Evolutionary conservation across 495 filamentous ascomycete genomes (phyloP).

Genomic region (Aeminium ludgeri): DNA sequence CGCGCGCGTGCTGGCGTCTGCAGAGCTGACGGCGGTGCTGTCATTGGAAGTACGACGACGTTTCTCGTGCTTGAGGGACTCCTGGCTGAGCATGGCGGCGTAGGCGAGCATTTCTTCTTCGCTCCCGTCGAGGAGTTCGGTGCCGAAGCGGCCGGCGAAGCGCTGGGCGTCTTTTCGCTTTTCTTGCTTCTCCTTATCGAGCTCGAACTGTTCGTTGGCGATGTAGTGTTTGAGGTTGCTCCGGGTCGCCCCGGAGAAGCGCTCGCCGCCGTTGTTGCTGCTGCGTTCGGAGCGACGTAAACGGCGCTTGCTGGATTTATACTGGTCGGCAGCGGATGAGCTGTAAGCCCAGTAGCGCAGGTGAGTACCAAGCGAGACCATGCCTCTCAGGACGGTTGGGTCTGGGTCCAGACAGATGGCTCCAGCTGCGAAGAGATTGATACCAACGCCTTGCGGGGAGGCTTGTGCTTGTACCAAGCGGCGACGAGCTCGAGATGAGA

Average conservation of each 20-base stretch:
- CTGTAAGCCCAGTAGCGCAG: conserved; percentile 90
- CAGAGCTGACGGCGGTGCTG: conserved; percentile 20
- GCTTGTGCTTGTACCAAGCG: conserved; percentile 56
- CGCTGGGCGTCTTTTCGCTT: conserved; percentile 43
- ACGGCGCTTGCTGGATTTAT: conserved; percentile 45
- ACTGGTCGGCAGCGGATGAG: conserved; percentile 46
- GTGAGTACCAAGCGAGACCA: conserved; percentile 72
- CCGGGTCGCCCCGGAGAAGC: conserved; percentile 42
- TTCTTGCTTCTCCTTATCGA: conserved; percentile 55
- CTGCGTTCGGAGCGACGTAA: conserved; percentile 43
- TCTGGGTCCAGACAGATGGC: conserved; percentile 81
- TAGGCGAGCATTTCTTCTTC: conserved; percentile 86
- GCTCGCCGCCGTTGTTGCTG: conserved; percentile 35
- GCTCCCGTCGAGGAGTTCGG: conserved; percentile 55
- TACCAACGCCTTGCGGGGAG: conserved; percentile 44
- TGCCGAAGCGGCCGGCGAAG: conserved; percentile 62
- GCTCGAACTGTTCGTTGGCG: conserved; percentile 60
- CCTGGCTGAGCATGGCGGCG: conserved; percentile 73
- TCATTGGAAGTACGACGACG: conserved; percentile 37
- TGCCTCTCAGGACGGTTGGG: conserved; percentile 73
- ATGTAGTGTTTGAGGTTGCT: conserved; percentile 63
- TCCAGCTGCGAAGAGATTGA: conserved; percentile 68
- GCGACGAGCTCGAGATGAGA: conserved; percentile 63
- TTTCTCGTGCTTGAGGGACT: conserved; percentile 46
- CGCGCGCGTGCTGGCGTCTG: conserved; percentile 16